A percentile compares a stretch with the other conserved stretches of the same genome.
These are phyloP conservation scores for Cytospora piceicola DNA, from an alignment of 2,329 filamentous ascomycete species.

Conservation along the genomic window DNA sequence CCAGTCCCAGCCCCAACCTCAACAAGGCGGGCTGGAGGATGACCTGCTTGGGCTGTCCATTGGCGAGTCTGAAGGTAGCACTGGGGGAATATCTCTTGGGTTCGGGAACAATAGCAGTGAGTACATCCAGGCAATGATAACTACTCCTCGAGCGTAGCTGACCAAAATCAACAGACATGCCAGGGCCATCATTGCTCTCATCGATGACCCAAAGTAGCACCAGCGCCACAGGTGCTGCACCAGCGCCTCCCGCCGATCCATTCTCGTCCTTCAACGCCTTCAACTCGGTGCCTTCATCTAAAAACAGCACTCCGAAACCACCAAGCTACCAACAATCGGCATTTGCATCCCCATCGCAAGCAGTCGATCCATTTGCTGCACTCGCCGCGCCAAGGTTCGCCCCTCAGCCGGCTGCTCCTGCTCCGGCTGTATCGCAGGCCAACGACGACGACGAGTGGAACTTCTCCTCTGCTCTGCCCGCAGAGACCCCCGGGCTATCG, in stretches of 20 bases:
- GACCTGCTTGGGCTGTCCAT: conserved; percentile 90
- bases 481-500: conserved; percentile 53
- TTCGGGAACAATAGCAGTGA: conserved; percentile 71
- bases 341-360: conserved; percentile 48
- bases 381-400: conserved; percentile 48
- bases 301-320: conserved; percentile 58
- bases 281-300: conserved; percentile 54
- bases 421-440: conserved; percentile 6
- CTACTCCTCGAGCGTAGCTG: conserved; percentile 31
- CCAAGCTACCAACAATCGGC: conserved; percentile 51
- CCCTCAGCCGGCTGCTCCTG: conserved; percentile 40
- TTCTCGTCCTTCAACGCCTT: conserved; percentile 62
- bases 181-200: conserved; percentile 66
- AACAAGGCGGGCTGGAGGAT: conserved; percentile 72
- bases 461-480: conserved; percentile 84
- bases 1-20: conserved; percentile 52
- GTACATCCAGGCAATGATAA: conserved; percentile 36
- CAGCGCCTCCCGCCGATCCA: conserved; percentile 46
- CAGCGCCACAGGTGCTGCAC: conserved; percentile 54
- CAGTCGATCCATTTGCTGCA: conserved; percentile 58
- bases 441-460: conserved; percentile 89
- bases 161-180: conserved; percentile 54
- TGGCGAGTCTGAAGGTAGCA: conserved; percentile 56
- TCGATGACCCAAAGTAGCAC: conserved; percentile 65
- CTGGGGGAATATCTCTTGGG: conserved; percentile 83